Base-by-base conservation (phyloP, 2,329 filamentous ascomycete species). In the Pestalotiopsis sp. region DNA sequence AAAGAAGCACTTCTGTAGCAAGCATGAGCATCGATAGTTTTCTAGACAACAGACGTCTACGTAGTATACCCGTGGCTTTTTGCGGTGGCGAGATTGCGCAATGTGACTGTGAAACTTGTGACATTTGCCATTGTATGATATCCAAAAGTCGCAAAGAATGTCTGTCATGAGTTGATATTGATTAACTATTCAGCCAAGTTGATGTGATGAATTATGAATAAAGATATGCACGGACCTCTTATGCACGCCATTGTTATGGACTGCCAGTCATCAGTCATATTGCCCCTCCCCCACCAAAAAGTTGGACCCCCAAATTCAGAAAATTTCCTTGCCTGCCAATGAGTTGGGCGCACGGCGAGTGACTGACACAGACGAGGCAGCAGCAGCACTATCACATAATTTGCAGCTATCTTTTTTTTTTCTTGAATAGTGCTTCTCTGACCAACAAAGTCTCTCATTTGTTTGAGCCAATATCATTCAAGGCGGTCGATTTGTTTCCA, bases 211-310 rank as follows among this genome's bases (percentile, higher is more conserved):
- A 52, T 52, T 17, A n/a, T n/a, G 45, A 52, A 23, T 9, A 36
- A 36, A 36, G 31, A 36, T 36, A 36, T 52, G 45, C 45, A 52
- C 45, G 45, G 45, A 52, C 45, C 45, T 20, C 9, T 52, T 52
- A 59, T 59, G 57, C 57, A 31, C 23, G 3, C 31, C 17, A n/a
- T 52, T n/a, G 4, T 52, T 52, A 52, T 52, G 45, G 45, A 52
- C 20, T 3, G 17, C 5, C 45, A n/a, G 7, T 20, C 45, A n/a
- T 36, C 31, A 36, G 12, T 36, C 57, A 59, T 27, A 59, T 55
- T 66, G 62, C 67, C 67, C 67, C 55, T 62, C 67, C 67, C 67
- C 67, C 67, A 68, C 67, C 67, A 68, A 65, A 64, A 41, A 65
- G 27, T 55, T 17, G 41, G 23, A 62, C 31, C 13, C 36, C 55